Base-by-base conservation (phyloP, 2,329 filamentous ascomycete species). In the Fusarium sp. region DNA sequence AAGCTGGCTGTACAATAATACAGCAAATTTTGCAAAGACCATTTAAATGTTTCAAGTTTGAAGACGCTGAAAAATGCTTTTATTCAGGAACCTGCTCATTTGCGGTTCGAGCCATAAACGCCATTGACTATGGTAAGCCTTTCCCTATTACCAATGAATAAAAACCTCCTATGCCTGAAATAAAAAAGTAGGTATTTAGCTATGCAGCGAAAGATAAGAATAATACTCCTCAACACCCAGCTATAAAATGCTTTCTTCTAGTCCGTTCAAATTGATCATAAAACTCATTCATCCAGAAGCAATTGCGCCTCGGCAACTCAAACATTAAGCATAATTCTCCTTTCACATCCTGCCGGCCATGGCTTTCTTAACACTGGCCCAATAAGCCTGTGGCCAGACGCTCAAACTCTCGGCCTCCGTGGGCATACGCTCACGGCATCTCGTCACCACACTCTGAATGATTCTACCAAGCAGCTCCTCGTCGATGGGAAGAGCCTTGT, bases 381-480 rank as follows among this genome's bases (percentile, higher is more conserved):
- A 90, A 74, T 91, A 91, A 18, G 87, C 88, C 54, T 84, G 82
- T 1, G 89, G 87, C 88, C 87, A 91, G 8, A 86, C 78, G 20
- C 80, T 83, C 56, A 86, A 72, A 12, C 84, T 81, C 74, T 91
- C 89, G 0, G 82, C 82, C 45, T 90, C 88, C 4, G 84, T 86
- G 1, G 88, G 88, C 80, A 87, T 84, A 24, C 85, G 81, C 70
- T 89, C 87, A 52, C 85, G 83, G 65, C 88, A 90, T 59, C 88
- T 84, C 20, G 83, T 80, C 18, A 88, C 87, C 22, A 90, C 88
- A 74, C 87, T 90, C 78, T 89, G 86, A 62, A 91, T 85, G 70
- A 91, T 89, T 47, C 88, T 81, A 32, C 84, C 84, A 30, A 91
- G 82, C 54, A 91, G 79, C 72, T 90, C 88, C 76, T 91, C 87